Evolutionary conservation across 148 eudicot genomes (phyloP), one percentile per base, ranked within the genome.

Genomic region (Rhododendron mucronatum): DNA sequence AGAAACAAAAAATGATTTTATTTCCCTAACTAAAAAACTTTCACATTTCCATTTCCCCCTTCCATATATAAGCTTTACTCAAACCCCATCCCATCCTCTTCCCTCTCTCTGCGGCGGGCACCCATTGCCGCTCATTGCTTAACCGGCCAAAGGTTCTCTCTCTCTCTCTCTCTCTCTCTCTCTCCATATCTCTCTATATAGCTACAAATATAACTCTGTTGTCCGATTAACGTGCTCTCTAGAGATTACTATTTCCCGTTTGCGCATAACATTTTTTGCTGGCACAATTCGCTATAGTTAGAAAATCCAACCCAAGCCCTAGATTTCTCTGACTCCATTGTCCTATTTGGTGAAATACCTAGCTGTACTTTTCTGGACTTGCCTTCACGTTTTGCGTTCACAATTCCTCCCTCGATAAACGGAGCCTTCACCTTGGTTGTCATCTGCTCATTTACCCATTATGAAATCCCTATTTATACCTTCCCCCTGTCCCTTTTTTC

Each of bases 311-410:
- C n/a, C 45, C 26, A 14, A 53, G 26, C 65, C 69, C 44, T 53
- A 18, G 44, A 81, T 81, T 15, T 55, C 69, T 50, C 59, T 5
- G 16, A 26, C 67, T 33, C 26, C 12, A 80, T 30, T 80, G 11
- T 33, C 12, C 8, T 55, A 16, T 55, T 53, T 21, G 65, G 65
- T 18, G 23, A 55, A 37, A 51, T 48, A 1, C 33, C 0, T 33
- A 30, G 41, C 45, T 55, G 82, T 80, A 13, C 28, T 28, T 48
- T 30, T 7, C 76, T 65, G 55, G 13, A 63, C 75, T 65, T 44
- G 55, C 84, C 44, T 83, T 83, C 23, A 21, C 13, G 74, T 41
- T 57, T 30, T 82, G 84, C n/a, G 50, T 82, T 57, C 84, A 23
- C 20, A 59, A 57, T 33, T 82, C 33, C 3, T 82, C 73, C 71